Conservation (phyloP, 306 rosid species). For the Casuarina equisetifolia region DNA sequence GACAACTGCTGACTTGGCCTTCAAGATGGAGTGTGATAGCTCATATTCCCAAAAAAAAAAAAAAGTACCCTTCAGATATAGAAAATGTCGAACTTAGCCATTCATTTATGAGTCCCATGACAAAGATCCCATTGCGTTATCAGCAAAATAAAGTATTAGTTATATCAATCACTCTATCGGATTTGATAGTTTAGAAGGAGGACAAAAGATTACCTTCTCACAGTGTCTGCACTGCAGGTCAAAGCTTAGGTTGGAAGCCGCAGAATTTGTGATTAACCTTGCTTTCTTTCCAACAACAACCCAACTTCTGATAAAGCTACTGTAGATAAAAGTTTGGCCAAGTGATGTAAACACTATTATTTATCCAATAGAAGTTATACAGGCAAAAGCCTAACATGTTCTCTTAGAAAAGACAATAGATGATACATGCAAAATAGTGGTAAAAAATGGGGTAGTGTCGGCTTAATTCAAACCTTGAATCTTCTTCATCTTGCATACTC, state of each 20-base stretch:
- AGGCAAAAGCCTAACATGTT: neutral
- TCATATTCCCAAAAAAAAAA: neutral
- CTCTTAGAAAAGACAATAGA: neutral
- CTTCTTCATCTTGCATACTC: slow-evolving; percentile 74
- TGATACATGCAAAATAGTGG: neutral
- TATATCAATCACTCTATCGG: neutral
- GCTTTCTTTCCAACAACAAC: slow-evolving; percentile 80
- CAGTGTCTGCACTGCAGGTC: slow-evolving; percentile 88
- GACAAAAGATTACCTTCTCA: slow-evolving; percentile 65
- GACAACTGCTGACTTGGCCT: no score
- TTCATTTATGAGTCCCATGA: neutral
- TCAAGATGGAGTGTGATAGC: no score
- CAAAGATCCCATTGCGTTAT: neutral
- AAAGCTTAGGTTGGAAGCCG: slow-evolving; percentile 67
- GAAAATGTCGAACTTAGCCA: neutral
- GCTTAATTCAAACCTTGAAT: slow-evolving; percentile 46
- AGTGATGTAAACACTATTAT: slow-evolving; percentile 14
- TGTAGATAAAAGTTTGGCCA: slow-evolving; percentile 19
- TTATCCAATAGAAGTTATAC: neutral
- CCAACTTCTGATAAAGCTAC: slow-evolving; percentile 81
- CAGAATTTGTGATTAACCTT: slow-evolving; percentile 58
- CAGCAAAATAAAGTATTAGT: neutral
- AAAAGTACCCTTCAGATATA: neutral
- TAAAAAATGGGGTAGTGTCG: neutral
- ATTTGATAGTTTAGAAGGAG: slow-evolving; percentile 12